Percentiles rank a stretch among this genome's conserved stretches.
These are phyloP conservation scores for Pestalotiopsis sp. DNA, from an alignment of 2,329 filamentous ascomycete genomes.

Conservation along the genomic window DNA sequence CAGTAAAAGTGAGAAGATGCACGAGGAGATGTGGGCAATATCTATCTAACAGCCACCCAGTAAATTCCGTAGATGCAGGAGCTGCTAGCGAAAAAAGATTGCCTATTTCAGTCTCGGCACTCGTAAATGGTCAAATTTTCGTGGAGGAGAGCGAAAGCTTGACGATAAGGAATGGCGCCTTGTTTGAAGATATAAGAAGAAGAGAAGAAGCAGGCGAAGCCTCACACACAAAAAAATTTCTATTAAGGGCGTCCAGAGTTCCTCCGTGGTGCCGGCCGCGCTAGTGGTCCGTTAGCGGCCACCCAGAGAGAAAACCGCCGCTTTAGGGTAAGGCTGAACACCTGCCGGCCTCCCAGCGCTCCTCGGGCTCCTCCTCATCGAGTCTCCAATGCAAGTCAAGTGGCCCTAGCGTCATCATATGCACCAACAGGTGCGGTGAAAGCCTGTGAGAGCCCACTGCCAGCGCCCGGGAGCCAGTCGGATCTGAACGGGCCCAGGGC, in stretches of 20 bases:
- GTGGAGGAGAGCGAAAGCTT: slow-evolving; percentile 65
- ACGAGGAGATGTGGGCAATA: slow-evolving; percentile 73
- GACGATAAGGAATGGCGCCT: slow-evolving; percentile 96
- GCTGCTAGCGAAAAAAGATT: slow-evolving; percentile 98
- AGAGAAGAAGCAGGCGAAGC: slow-evolving; percentile 34
- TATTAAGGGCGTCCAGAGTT: not conserved
- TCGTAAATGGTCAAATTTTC: slow-evolving; percentile 88
- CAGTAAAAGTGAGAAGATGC: not conserved
- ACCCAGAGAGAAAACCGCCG: not conserved
- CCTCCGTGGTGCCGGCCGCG: not conserved
- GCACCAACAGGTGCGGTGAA: not conserved
- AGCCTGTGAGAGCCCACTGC: not conserved
- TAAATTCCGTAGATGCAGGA: slow-evolving; percentile 67
- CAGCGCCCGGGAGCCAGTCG: not conserved
- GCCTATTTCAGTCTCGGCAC: slow-evolving; percentile 80
- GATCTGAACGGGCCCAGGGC: not conserved
- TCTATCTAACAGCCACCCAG: slow-evolving; percentile 98
- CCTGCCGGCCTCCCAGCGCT: not conserved
- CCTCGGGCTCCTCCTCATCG: not conserved
- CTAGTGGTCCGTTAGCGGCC: slow-evolving; percentile 5
- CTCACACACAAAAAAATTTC: slow-evolving; percentile 28
- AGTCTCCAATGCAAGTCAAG: not conserved
- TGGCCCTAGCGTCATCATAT: not conserved
- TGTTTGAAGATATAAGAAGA: slow-evolving; percentile 34
- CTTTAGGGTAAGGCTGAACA: slow-evolving; percentile 1